Evolutionary conservation across 805 yeast genomes (phyloP).

Genomic region (Clavispora phyllophila): DNA sequence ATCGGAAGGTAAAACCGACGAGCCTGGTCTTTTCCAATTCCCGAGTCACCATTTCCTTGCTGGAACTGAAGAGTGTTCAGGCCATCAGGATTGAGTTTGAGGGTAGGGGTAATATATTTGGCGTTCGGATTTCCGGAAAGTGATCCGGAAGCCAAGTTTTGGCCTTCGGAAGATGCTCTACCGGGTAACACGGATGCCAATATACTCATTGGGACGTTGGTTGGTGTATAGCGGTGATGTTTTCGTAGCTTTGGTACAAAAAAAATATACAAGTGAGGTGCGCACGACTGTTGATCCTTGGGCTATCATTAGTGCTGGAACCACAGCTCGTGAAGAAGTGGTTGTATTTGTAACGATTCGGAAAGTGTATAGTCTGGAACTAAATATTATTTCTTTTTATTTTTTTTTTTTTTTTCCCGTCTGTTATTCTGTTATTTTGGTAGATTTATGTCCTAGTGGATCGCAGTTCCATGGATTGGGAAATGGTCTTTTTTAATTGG

Average conservation of each 20-base stretch:
- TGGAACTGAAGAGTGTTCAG: constrained; percentile 28
- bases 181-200: constrained; percentile 17
- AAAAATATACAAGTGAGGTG: background rate
- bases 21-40: constrained; percentile 19
- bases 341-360: no score
- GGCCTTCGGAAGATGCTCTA: constrained; percentile 3
- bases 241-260: background rate
- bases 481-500: no score
- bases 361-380: no score
- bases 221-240: constrained; percentile 1
- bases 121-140: constrained; percentile 1
- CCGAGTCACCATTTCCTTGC: constrained; percentile 17
- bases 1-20: constrained; percentile 30
- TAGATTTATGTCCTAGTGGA: no score
- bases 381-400: no score
- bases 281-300: background rate
- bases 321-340: no score
- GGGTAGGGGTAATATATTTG: constrained; percentile 29
- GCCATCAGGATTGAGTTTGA: constrained; percentile 22
- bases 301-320: no score
- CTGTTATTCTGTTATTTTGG: no score
- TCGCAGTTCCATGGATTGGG: no score
- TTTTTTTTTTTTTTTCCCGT: no score
- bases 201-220: constrained; percentile 12
- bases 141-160: background rate